phyloP scores from a whole-genome alignment of 805 yeast genomes.

The Lachancea sp. region DNA sequence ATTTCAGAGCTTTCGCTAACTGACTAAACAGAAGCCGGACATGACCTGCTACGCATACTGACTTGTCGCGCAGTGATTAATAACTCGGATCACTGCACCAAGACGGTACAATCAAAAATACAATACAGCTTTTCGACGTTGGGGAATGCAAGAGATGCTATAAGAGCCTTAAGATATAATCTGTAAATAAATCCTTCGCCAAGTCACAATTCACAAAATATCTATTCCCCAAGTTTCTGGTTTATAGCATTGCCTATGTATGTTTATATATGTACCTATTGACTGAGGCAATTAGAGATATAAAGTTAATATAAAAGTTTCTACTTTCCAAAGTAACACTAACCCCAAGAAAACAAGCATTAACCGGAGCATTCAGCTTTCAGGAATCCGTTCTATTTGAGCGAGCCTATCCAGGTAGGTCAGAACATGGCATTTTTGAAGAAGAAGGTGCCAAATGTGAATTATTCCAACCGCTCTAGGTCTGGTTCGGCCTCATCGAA shows the following conservation, averaged over 20 bases:
- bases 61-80: too few relatives aligned
- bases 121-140: too few relatives aligned
- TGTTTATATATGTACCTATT: too few relatives aligned
- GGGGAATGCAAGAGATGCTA: too few relatives aligned
- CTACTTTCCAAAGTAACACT: too few relatives aligned
- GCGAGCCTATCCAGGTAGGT: neutral
- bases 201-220: neutral
- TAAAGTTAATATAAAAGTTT: too few relatives aligned
- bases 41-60: too few relatives aligned
- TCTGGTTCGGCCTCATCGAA: constrained; percentile 25
- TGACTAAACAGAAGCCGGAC: too few relatives aligned
- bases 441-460: constrained; percentile 21
- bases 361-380: constrained; percentile 1
- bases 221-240: neutral
- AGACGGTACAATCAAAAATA: too few relatives aligned
- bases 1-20: constrained; percentile 63
- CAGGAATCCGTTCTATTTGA: neutral
- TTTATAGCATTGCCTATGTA: too few relatives aligned
- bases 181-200: neutral
- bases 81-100: too few relatives aligned
- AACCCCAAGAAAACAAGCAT: constrained; percentile 8
- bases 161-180: neutral
- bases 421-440: constrained; percentile 22
- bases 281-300: too few relatives aligned
- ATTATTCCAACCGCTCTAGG: constrained; percentile 19